Percentiles rank a stretch among this genome's conserved stretches.
These are phyloP conservation scores for Pyracantha coccinea DNA, from an alignment of 331 rosid genomes.

Conservation along the genomic window DNA sequence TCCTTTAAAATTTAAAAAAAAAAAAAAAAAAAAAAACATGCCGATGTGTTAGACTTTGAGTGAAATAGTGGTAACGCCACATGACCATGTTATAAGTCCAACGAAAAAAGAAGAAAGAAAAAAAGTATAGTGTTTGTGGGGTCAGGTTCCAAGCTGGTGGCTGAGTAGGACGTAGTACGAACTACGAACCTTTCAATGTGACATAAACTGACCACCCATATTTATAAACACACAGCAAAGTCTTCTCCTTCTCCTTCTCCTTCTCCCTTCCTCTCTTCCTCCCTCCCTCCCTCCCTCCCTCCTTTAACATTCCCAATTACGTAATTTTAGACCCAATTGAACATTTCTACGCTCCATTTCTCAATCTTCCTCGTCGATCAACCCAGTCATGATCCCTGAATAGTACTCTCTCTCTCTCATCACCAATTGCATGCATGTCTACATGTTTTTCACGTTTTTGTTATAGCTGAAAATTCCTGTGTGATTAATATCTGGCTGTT, in stretches of 20 bases:
- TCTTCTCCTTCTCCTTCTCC: neutral
- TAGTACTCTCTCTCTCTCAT: constrained; percentile 13
- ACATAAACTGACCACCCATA: neutral
- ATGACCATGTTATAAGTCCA: too few relatives aligned
- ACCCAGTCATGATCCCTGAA: constrained; percentile 23
- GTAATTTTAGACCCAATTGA: neutral
- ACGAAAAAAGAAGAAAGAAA: too few relatives aligned
- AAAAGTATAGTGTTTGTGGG: neutral
- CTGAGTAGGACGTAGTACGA: neutral
- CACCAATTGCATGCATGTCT: neutral
- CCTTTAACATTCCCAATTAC: neutral
- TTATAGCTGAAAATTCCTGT: neutral
- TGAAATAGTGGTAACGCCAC: too few relatives aligned
- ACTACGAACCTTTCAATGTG: constrained; percentile 14
- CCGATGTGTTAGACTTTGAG: too few relatives aligned
- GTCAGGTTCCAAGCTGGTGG: constrained; percentile 5
- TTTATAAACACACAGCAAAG: neutral
- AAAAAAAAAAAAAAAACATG: too few relatives aligned
- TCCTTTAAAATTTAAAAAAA: too few relatives aligned
- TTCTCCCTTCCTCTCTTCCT: neutral
- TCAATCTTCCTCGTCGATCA: constrained; percentile 2
- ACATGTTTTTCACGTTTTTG: neutral
- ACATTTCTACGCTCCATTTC: neutral
- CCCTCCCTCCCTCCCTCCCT: neutral
- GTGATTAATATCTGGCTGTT: neutral